Evolutionary conservation across 768 basidiomycete genomes (phyloP).

Genomic region (Tulasnella sp.): DNA sequence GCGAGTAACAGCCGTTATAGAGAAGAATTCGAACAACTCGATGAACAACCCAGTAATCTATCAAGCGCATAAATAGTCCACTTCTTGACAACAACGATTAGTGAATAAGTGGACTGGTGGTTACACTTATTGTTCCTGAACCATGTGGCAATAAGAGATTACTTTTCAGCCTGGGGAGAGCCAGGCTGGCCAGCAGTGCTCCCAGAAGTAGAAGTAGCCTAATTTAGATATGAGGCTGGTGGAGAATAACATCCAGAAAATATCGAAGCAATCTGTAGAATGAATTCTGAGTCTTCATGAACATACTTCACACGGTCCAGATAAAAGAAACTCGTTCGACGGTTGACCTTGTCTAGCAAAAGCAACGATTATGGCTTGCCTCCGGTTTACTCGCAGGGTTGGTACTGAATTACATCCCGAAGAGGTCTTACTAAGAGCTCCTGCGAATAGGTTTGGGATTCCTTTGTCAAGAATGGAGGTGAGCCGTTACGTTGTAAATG

Average conservation of each 20-base stretch:
- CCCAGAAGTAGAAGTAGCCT: not conserved
- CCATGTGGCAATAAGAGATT: no score
- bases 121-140: no score
- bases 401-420: slow-evolving; percentile 3
- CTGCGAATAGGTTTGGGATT: slow-evolving; percentile 56
- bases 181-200: not conserved
- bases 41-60: no score
- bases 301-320: not conserved
- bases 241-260: not conserved
- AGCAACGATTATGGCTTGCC: slow-evolving; percentile 9
- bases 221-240: not conserved
- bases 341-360: not conserved
- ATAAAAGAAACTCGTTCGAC: not conserved
- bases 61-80: no score
- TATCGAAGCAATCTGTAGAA: not conserved
- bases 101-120: no score
- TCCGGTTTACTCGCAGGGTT: slow-evolving; percentile 9
- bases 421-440: slow-evolving; percentile 11
- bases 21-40: no score
- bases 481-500: slow-evolving; percentile 6
- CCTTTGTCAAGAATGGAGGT: slow-evolving; percentile 67
- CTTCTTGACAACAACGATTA: no score
- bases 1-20: no score
- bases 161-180: no score
- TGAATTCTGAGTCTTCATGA: not conserved